Conservation (phyloP, 371 early-diverging fungal genomes). For the Mortierella sp. region DNA sequence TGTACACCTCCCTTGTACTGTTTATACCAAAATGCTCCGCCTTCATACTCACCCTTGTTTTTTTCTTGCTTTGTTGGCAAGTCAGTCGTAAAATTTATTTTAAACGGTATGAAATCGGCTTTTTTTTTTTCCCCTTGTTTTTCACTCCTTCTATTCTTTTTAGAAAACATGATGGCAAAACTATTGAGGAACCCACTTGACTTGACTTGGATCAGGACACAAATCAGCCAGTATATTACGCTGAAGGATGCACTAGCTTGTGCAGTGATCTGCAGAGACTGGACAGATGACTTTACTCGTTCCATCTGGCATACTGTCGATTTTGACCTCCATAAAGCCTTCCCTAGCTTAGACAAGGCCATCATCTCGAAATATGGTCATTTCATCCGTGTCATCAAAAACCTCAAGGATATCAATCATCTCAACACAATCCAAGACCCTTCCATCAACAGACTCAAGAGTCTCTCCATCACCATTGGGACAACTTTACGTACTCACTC, state of each 20-base stretch:
- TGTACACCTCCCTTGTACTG: too few species aligned
- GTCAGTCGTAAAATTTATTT: too few species aligned
- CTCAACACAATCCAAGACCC: background rate
- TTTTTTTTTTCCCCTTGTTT: too few species aligned
- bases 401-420: background rate
- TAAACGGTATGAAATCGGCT: too few species aligned
- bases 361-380: constrained; percentile 10
- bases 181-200: constrained; percentile 11
- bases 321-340: background rate
- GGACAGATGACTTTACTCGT: constrained; percentile 8
- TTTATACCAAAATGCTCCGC: too few species aligned
- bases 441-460: background rate
- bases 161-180: too few species aligned
- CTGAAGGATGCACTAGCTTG: constrained; percentile 23
- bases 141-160: too few species aligned
- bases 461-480: background rate
- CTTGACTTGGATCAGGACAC: constrained; percentile 6
- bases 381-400: constrained; percentile 15
- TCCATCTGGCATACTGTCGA: constrained; percentile 24
- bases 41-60: too few species aligned
- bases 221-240: constrained; percentile 10
- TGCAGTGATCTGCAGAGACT: constrained; percentile 14
- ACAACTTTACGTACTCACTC: background rate
- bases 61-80: too few species aligned
- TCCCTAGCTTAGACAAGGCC: background rate